Conservation (phyloP, 2,329 filamentous ascomycete species). For the Epichloe sibirici region DNA sequence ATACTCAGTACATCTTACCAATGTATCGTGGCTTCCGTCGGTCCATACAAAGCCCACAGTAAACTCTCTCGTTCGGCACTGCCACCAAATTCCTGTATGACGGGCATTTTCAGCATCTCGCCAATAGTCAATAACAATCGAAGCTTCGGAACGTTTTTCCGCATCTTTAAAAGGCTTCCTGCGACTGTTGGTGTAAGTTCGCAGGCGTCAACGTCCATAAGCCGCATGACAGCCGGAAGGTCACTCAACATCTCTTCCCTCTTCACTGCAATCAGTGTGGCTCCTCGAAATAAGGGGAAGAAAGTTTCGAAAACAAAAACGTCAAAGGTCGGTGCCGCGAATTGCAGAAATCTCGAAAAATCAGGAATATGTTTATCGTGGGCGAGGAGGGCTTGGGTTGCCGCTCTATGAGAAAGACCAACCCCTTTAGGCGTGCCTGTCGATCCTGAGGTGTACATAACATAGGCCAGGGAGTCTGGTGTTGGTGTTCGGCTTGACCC, state of each 20-base stretch:
- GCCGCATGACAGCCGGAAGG: constrained; percentile 53
- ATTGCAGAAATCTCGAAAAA: constrained; percentile 77
- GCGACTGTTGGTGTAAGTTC: constrained; percentile 85
- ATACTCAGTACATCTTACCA: constrained; percentile 34
- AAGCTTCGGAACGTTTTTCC: constrained; percentile 54
- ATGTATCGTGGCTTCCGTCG: constrained; percentile 85
- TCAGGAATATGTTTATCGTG: constrained; percentile 66
- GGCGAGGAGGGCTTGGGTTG: constrained; percentile 68
- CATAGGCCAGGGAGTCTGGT: constrained; percentile 54
- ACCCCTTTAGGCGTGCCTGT: constrained; percentile 87
- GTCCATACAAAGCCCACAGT: constrained; percentile 88
- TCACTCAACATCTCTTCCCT: constrained; percentile 62
- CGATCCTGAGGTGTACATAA: constrained; percentile 89
- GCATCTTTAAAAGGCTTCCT: constrained; percentile 58
- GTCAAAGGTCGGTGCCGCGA: constrained; percentile 86
- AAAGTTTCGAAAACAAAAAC: constrained; percentile 94
- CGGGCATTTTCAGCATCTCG: constrained; percentile 73
- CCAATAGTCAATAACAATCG: constrained; percentile 74
- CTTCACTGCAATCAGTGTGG: constrained; percentile 60
- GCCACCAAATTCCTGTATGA: constrained; percentile 70
- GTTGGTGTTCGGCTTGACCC: constrained; percentile 9
- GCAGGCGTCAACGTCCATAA: constrained; percentile 63
- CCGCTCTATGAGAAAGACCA: constrained; percentile 65
- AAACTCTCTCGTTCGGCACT: constrained; percentile 42
- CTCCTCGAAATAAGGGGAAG: constrained; percentile 65